Conservation (phyloP, 495 filamentous ascomycete species). For the Immersiella caudata region DNA sequence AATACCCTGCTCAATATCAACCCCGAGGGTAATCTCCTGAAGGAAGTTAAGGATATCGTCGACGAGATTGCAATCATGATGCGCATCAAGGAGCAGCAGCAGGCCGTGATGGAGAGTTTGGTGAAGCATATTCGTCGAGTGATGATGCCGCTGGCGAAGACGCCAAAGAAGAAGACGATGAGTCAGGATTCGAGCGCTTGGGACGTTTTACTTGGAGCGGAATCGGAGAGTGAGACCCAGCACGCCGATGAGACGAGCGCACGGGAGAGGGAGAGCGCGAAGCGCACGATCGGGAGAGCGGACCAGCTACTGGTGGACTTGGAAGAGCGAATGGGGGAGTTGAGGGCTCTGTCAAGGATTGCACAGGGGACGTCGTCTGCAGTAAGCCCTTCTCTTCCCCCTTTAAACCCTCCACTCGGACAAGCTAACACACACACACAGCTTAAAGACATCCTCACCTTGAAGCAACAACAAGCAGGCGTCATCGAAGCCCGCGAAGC, state of each 20-base stretch:
- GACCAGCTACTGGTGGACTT: slow-evolving; percentile 30
- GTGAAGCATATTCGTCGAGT: slow-evolving; percentile 54
- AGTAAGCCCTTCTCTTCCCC: slow-evolving; percentile 4
- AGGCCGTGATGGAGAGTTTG: slow-evolving; percentile 59
- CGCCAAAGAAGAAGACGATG: background rate
- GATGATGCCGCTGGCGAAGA: slow-evolving; percentile 7
- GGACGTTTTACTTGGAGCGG: slow-evolving; percentile 8
- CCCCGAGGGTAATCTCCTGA: slow-evolving; percentile 64
- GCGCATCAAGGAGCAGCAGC: slow-evolving; percentile 60
- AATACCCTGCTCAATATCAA: slow-evolving; percentile 69
- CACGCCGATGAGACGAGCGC: background rate
- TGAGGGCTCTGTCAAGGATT: slow-evolving; percentile 29
- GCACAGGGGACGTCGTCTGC: slow-evolving; percentile 31
- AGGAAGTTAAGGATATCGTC: slow-evolving; percentile 71
- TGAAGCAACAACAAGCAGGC: slow-evolving; percentile 68
- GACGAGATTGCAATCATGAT: slow-evolving; percentile 75
- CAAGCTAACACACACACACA: background rate
- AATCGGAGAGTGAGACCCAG: background rate
- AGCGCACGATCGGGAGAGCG: slow-evolving; percentile 25
- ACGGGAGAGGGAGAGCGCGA: slow-evolving; percentile 18
- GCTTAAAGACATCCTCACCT: slow-evolving; percentile 55
- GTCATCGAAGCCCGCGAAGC: slow-evolving; percentile 63
- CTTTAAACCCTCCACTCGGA: background rate
- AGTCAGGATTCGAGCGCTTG: slow-evolving; percentile 13
- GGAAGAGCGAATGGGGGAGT: slow-evolving; percentile 28